These are phyloP conservation scores for Podila verticillata DNA, from an alignment of 192 early-diverging fungal genomes.

Conservation along the genomic window DNA sequence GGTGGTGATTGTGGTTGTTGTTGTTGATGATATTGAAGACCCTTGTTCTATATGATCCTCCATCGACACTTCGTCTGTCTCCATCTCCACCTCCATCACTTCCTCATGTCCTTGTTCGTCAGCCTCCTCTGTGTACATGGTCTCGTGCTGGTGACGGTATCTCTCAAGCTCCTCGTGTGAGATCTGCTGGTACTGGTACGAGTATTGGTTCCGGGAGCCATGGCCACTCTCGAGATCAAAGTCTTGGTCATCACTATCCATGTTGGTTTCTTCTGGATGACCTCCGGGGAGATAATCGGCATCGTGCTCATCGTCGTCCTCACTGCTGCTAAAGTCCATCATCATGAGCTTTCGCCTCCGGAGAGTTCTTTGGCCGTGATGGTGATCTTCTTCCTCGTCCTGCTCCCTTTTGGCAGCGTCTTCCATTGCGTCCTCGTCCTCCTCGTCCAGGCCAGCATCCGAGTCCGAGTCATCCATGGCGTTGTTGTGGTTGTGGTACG, in stretches of 20 bases:
- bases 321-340: conserved; percentile 48
- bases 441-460: conserved; percentile 24
- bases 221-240: conserved; percentile 39
- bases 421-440: conserved; percentile 22
- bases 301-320: conserved; percentile 32
- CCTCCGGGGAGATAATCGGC: neutral
- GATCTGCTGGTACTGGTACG: conserved; percentile 1
- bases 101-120: neutral
- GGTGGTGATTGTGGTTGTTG: neutral
- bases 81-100: conserved; percentile 33
- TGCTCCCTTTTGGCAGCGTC: conserved; percentile 21
- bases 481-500: conserved; percentile 16
- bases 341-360: conserved; percentile 42
- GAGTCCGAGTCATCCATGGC: conserved; percentile 36
- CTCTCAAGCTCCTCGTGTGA: conserved; percentile 35
- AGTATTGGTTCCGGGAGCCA: neutral
- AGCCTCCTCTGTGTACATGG: conserved; percentile 12
- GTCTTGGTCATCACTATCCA: conserved; percentile 35
- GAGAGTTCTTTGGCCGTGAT: conserved; percentile 15
- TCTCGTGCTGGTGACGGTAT: conserved; percentile 42
- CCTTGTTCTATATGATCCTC: conserved; percentile 16
- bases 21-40: neutral
- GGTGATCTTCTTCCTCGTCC: conserved; percentile 22
- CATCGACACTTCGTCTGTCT: neutral
- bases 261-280: conserved; percentile 7